Conservation (phyloP, 768 basidiomycete genomes). For the Podaxis rugospora region DNA sequence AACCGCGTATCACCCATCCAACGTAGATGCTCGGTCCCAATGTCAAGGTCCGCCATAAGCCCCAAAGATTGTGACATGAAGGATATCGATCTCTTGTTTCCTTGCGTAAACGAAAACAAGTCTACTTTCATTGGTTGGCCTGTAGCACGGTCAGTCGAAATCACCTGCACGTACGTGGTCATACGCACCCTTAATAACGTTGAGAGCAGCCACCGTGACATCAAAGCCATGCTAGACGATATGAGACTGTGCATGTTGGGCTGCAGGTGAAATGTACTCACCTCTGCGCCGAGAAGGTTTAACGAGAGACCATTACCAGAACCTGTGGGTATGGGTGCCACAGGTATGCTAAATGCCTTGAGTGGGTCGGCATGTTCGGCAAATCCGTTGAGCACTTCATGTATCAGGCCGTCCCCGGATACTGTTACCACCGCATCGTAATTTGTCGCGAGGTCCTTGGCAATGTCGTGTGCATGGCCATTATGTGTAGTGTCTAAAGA, state of each 20-base stretch:
- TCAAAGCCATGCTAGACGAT: conserved; percentile 59
- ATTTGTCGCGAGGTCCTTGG: conserved; percentile 46
- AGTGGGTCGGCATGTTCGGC: conserved; percentile 56
- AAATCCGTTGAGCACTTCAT: conserved; percentile 84
- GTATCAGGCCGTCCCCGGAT: conserved; percentile 81
- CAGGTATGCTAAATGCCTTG: conserved; percentile 60
- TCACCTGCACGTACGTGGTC: background rate
- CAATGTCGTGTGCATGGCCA: conserved; percentile 66
- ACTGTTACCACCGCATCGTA: conserved; percentile 73
- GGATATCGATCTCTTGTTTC: conserved; percentile 56
- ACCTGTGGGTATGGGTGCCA: conserved; percentile 79
- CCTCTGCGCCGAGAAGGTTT: conserved; percentile 69
- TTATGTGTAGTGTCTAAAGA: conserved; percentile 54
- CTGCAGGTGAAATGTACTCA: conserved; percentile 21
- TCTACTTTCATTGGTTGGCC: conserved; percentile 74
- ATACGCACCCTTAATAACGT: conserved; percentile 69
- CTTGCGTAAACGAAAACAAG: conserved; percentile 72
- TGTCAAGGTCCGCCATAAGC: conserved; percentile 81
- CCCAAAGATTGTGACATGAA: conserved; percentile 85
- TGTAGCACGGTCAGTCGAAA: conserved; percentile 21
- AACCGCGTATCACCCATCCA: conserved; percentile 89
- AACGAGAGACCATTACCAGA: conserved; percentile 76
- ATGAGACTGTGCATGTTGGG: background rate
- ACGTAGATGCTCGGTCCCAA: conserved; percentile 78
- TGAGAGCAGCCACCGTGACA: conserved; percentile 67